A percentile compares a stretch with the other conserved stretches of the same genome.
Conservation (phyloP, 2,329 filamentous ascomycete species). For the Akanthomyces muscarius region DNA sequence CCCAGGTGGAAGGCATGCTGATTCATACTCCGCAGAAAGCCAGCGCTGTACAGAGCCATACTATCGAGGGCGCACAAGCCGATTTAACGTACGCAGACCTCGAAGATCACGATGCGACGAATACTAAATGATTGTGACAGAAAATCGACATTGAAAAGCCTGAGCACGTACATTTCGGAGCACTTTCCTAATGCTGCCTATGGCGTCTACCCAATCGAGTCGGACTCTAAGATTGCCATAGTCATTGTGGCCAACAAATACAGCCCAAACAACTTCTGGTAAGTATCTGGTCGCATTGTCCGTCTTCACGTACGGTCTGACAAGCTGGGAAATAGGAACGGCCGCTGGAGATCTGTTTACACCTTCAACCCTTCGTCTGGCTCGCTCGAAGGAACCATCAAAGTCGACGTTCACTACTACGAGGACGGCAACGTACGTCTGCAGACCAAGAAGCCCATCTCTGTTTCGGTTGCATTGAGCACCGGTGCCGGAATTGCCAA, state of each 20-base stretch:
- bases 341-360: constrained; percentile 90
- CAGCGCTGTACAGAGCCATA: constrained; percentile 74
- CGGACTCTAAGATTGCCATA: constrained; percentile 72
- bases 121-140: constrained; percentile 41
- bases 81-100: constrained; percentile 69
- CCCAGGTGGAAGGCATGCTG: constrained; percentile 12
- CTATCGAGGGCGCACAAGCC: constrained; percentile 68
- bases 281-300: constrained; percentile 22
- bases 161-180: constrained; percentile 74
- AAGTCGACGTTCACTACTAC: constrained; percentile 98
- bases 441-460: constrained; percentile 76
- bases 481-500: constrained; percentile 67
- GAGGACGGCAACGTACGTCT: constrained; percentile 97
- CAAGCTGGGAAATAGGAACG: constrained; percentile 61
- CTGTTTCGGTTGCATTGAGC: constrained; percentile 55
- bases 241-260: constrained; percentile 94
- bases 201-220: constrained; percentile 76
- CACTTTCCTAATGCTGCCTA: constrained; percentile 81
- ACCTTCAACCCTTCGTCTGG: constrained; percentile 66
- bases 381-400: constrained; percentile 72
- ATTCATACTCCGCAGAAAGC: constrained; percentile 60
- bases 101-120: background rate
- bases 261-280: constrained; percentile 97
- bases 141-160: constrained; percentile 76
- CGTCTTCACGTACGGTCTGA: constrained; percentile 21